Conservation (phyloP, 2,329 filamentous ascomycete genomes). For the Dothideomycetes sp. region DNA sequence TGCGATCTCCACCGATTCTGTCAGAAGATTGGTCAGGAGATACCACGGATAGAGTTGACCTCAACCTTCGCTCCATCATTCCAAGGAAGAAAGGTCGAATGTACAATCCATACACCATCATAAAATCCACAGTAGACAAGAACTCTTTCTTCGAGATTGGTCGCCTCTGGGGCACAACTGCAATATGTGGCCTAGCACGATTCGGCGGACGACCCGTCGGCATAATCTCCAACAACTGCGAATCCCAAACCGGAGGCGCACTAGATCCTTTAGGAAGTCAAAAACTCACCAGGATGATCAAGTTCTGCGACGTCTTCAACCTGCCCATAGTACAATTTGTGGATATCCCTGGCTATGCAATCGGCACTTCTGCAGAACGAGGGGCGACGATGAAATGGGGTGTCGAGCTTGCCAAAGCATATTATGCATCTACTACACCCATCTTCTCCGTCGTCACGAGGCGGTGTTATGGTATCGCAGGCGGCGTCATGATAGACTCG, state of each 20-base stretch:
- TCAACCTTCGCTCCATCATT: slow-evolving; percentile 46
- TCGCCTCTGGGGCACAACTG: slow-evolving; percentile 51
- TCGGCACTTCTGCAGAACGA: slow-evolving; percentile 54
- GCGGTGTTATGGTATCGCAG: slow-evolving; percentile 54
- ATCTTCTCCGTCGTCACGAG: slow-evolving; percentile 56
- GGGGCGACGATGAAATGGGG: slow-evolving; percentile 58
- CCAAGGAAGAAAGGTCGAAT: slow-evolving; percentile 49
- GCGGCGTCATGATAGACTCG: slow-evolving; percentile 55
- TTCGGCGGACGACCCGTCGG: slow-evolving; percentile 50
- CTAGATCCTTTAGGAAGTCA: slow-evolving; percentile 53
- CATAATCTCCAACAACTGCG: slow-evolving; percentile 51
- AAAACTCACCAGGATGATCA: slow-evolving; percentile 51
- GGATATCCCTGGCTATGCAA: slow-evolving; percentile 54
- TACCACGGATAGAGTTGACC: slow-evolving; percentile 40
- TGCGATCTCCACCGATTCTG: slow-evolving; percentile 40
- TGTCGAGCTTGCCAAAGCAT: slow-evolving; percentile 51
- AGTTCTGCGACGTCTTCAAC: slow-evolving; percentile 58
- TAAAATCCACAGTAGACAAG: slow-evolving; percentile 47
- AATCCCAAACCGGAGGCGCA: slow-evolving; percentile 49
- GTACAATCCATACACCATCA: slow-evolving; percentile 52
- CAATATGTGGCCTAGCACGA: slow-evolving; percentile 52
- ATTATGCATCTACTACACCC: slow-evolving; percentile 53
- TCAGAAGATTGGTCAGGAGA: slow-evolving; percentile 42
- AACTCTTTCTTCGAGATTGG: slow-evolving; percentile 57
- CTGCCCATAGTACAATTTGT: slow-evolving; percentile 55